These are phyloP conservation scores for Candida incommunis DNA, from an alignment of 805 yeast species.

Conservation along the genomic window DNA sequence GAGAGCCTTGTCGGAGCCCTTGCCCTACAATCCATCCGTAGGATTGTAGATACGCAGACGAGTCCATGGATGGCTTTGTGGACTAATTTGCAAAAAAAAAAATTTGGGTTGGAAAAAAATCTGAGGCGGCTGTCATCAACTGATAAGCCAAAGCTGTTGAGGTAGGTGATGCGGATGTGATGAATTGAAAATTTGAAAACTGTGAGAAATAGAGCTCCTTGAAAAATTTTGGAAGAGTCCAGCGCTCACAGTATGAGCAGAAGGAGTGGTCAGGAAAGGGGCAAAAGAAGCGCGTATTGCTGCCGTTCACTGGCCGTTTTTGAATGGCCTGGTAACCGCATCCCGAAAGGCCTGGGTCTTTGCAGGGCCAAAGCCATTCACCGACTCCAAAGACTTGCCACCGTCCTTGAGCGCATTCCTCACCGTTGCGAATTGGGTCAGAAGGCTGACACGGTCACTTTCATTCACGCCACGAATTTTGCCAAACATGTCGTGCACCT, in stretches of 20 bases:
- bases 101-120: no score
- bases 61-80: constrained; percentile 59
- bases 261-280: no score
- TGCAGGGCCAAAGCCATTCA: neutral
- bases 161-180: no score
- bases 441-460: constrained; percentile 22
- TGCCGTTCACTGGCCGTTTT: no score
- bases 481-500: constrained; percentile 20
- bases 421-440: constrained; percentile 20
- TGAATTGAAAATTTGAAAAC: no score
- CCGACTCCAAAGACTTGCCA: constrained; percentile 1
- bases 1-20: constrained; percentile 65
- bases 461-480: constrained; percentile 24
- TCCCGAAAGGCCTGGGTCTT: neutral
- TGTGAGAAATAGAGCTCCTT: no score
- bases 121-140: no score
- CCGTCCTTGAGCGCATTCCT: constrained; percentile 17
- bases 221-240: no score
- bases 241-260: no score
- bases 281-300: no score
- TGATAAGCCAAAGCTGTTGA: no score
- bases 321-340: neutral
- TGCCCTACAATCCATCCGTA: constrained; percentile 93
- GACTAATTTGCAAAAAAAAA: no score
- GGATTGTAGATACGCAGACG: constrained; percentile 53